Base-by-base conservation (phyloP, 768 basidiomycete species). In the Amanita fuliginea region DNA sequence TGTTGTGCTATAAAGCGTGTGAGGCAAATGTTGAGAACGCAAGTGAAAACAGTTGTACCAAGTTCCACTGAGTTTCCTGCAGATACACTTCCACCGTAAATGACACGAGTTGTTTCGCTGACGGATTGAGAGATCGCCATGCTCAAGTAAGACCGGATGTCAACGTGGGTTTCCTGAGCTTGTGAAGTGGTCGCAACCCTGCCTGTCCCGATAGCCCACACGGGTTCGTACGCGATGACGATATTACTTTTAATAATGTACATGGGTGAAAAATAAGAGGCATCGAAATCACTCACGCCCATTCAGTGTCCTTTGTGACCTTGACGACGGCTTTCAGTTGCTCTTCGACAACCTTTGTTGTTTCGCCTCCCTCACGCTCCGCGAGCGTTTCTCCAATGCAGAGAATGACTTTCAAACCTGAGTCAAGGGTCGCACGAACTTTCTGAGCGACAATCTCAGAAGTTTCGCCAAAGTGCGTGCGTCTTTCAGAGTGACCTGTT, bases 141-240 rank as follows among this genome's bases (percentile, higher is more conserved):
- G 39, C 71, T 60, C 56, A 98, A 71, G 71, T 80, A 96, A 9
- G 69, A 58, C 56, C 96, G 87, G 59, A 94, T 83, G 52, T 84
- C 79, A 34, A 75, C 77, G 61, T 99, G 96, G 2, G 88, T 81
- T 36, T 93, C 86, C 67, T 98, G 95, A 1, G 96, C 96, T 70
- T 97, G 87, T n/a, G 72, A 73, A 0, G 87, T 72, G 28, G 89
- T 89, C 40, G 95, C 95, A 46, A 96, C 94, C 65, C 87, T 95
- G 55, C 95, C 95, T 10, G 95, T 97, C 40, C 96, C 96, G 64
- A 98, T 98, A 30, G 96, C 95, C 95, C 96, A 98, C 14, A 98
- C 90, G 37, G 93, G 90, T 65, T 95, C 91, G 65, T 94, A 99
- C 16, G 96, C 96, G 59, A 99, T 76, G 51, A 99, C 95, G 60